phyloP scores from a whole-genome alignment of 1,284 basidiomycete species.

The Ustanciosporium gigantosporum region DNA sequence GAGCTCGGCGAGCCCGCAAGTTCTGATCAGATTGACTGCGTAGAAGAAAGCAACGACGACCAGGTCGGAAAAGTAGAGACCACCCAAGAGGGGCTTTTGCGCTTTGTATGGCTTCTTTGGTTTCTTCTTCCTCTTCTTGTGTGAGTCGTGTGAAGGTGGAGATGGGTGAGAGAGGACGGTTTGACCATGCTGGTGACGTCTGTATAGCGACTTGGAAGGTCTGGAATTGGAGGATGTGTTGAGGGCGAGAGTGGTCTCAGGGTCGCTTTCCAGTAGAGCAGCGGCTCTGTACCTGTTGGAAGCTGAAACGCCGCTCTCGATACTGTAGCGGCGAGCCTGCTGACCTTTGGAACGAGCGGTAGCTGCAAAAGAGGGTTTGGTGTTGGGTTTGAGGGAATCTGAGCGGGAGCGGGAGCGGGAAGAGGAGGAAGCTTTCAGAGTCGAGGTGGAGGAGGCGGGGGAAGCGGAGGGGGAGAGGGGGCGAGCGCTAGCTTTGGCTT shows the following conservation, averaged over 20 bases:
- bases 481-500: neutral
- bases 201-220: neutral
- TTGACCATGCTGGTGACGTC: neutral
- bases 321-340: conserved; percentile 23
- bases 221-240: too few relatives aligned
- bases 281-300: conserved; percentile 1
- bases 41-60: conserved; percentile 52
- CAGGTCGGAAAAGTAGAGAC: conserved; percentile 55
- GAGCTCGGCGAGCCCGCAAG: conserved; percentile 52
- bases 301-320: conserved; percentile 24
- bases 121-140: neutral
- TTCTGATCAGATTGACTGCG: conserved; percentile 48
- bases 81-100: conserved; percentile 46
- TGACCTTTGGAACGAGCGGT: conserved; percentile 33
- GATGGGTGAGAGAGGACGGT: neutral
- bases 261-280: neutral
- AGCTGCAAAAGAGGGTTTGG: conserved; percentile 2
- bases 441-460: conserved; percentile 38
- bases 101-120: neutral
- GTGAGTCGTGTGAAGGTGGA: neutral
- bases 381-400: neutral
- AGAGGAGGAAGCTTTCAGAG: conserved; percentile 21
- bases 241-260: too few relatives aligned
- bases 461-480: conserved; percentile 16
- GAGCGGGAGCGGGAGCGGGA: conserved; percentile 1